Evolutionary conservation across 2,329 filamentous ascomycete species (phyloP), one percentile per base, ranked within the genome.

Genomic region (Zymoseptoria passerinii): DNA sequence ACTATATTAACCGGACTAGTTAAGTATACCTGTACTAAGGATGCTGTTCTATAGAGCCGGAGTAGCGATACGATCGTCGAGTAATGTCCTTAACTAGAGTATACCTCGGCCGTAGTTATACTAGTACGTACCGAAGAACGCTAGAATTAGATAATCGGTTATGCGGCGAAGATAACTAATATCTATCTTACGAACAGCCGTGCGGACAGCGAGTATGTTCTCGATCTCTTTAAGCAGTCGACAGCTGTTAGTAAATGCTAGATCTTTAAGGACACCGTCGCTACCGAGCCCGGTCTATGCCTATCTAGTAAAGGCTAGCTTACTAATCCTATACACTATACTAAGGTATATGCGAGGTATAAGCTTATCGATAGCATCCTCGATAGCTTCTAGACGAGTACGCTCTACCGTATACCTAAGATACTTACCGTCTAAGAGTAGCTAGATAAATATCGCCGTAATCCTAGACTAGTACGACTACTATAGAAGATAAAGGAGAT

Each of bases 181-280:
- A 23, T 54, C 52, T 54, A 54, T 54, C 29, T 54, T 54, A 9
- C 18, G 13, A 8, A 44, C 27, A 48, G 52, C 35, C 8, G 29
- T 48, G 5, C 40, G 40, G 35, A 54, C 27, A 27, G 29, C 44
- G 35, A 54, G 35, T 20, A 48, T 23, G 13, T 54, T 54, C 29
- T 54, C 16, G 16, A 54, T 44, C 52, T 54, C 28, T 28, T 54
- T 54, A 44, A 54, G 20, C 20, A 54, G 28, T 4, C 52, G 52
- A 35, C 8, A 44, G 20, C 28, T 54, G 10, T 35, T 54, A 9
- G 52, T 54, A 54, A 44, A 54, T n/a, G 8, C 52, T 48, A 48
- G 52, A 54, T 54, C 35, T 44, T 54, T 23, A 23, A 49, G 4
- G 9, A 18, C 6, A 10, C 28, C 10, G 10, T 29, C 28, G 28